Evolutionary conservation across 1,284 basidiomycete genomes (phyloP).

Genomic region (Phylloporus sp.): DNA sequence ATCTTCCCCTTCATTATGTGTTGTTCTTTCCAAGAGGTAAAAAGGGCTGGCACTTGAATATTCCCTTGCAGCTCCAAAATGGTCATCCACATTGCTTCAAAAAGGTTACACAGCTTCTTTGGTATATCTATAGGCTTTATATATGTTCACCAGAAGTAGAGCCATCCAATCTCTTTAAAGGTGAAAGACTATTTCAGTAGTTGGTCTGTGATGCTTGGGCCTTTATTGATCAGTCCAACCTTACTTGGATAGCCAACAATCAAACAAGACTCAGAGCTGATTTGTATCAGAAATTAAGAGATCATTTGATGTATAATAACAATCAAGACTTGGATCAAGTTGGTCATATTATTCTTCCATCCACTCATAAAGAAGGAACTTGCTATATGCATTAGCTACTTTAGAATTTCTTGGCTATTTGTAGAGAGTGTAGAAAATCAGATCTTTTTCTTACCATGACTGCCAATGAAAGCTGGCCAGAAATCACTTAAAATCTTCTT

Average conservation of each 20-base stretch:
- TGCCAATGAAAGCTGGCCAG: constrained; percentile 49
- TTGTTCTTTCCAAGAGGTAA: constrained; percentile 46
- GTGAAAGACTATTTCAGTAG: constrained; percentile 45
- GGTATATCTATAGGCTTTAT: constrained; percentile 20
- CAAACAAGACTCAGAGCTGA: constrained; percentile 44
- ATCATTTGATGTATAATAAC: neutral
- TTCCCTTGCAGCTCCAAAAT: constrained; percentile 17
- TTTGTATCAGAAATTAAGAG: constrained; percentile 4
- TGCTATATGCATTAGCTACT: constrained; percentile 9
- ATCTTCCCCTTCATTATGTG: constrained; percentile 44
- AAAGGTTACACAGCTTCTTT: constrained; percentile 23
- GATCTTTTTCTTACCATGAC: constrained; percentile 17
- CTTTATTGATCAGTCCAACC: constrained; percentile 35
- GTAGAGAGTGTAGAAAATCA: constrained; percentile 10
- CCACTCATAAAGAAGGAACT: constrained; percentile 11
- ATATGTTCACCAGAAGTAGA: neutral
- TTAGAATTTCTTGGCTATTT: constrained; percentile 17
- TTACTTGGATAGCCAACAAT: constrained; percentile 36
- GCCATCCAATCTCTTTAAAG: constrained; percentile 37
- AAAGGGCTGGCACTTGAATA: constrained; percentile 31
- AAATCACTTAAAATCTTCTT: constrained; percentile 45
- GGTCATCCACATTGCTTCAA: neutral
- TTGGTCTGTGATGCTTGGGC: constrained; percentile 44
- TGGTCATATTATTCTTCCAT: constrained; percentile 9
- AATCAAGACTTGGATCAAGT: constrained; percentile 4